Percentiles rank a stretch among this genome's conserved stretches.
Conservation (phyloP, 768 basidiomycete genomes). For the Termitomyces sp. region DNA sequence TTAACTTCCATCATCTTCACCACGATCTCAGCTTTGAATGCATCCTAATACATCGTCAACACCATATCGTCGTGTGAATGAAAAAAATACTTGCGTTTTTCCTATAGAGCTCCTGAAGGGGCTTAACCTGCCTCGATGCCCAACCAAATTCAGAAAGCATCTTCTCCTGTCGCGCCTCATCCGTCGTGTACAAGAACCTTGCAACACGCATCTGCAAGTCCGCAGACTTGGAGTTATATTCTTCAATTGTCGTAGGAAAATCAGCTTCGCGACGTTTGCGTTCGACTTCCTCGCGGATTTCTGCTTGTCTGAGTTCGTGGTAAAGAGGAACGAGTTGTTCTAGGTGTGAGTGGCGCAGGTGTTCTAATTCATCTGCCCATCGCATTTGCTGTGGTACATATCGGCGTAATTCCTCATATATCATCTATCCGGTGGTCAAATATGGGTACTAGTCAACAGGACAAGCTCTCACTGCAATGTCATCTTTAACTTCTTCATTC, state of each 20-base stretch:
- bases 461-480: slow-evolving; percentile 12
- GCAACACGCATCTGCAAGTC: slow-evolving; percentile 47
- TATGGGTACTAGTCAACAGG: neutral
- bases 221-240: slow-evolving; percentile 28
- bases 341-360: slow-evolving; percentile 26
- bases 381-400: slow-evolving; percentile 10
- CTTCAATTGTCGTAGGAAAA: slow-evolving; percentile 29
- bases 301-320: slow-evolving; percentile 13
- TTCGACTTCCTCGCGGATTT: slow-evolving; percentile 17
- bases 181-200: slow-evolving; percentile 32
- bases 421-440: slow-evolving; percentile 11
- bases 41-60: slow-evolving; percentile 4
- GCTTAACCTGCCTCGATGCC: slow-evolving; percentile 42
- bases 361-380: slow-evolving; percentile 26
- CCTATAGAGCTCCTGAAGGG: slow-evolving; percentile 34
- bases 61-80: neutral
- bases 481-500: slow-evolving; percentile 16
- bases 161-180: slow-evolving; percentile 30
- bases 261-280: slow-evolving; percentile 20
- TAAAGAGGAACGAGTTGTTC: slow-evolving; percentile 17
- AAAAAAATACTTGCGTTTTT: slow-evolving; percentile 29
- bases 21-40: slow-evolving; percentile 19
- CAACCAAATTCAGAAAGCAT: slow-evolving; percentile 45
- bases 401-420: slow-evolving; percentile 19
- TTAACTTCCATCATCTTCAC: slow-evolving; percentile 17